These are phyloP conservation scores for Malania oleifera DNA, from an alignment of 164 flowering plant genomes.

Conservation along the genomic window DNA sequence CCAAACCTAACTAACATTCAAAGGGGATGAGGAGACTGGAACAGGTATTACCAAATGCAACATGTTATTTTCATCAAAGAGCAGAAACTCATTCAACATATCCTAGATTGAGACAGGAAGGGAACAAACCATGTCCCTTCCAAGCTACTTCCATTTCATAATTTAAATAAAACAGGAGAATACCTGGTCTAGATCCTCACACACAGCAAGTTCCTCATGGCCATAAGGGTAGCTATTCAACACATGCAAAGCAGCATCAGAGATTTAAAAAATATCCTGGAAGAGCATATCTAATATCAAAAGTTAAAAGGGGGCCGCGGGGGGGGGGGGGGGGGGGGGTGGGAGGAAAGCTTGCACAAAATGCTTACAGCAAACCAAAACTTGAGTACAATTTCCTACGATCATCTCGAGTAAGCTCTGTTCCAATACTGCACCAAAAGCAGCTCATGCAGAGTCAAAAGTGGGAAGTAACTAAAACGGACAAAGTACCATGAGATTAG, in stretches of 20 bases:
- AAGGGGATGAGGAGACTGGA: too few relatives aligned
- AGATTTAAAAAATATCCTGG: slow-evolving; percentile 3
- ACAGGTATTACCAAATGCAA: too few relatives aligned
- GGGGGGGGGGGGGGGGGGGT: too few relatives aligned
- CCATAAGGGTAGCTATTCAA: slow-evolving; percentile 82
- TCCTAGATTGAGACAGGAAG: too few relatives aligned
- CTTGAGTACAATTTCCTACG: slow-evolving; percentile 89
- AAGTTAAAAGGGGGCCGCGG: slow-evolving; percentile 2
- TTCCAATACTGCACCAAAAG: slow-evolving; percentile 70
- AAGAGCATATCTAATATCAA: background rate
- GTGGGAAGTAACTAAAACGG: background rate
- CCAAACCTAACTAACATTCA: too few relatives aligned
- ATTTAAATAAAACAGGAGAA: too few relatives aligned
- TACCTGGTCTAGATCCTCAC: slow-evolving; percentile 99
- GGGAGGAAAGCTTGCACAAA: slow-evolving; percentile 4
- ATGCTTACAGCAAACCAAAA: slow-evolving; percentile 88
- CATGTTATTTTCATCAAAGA: too few relatives aligned
- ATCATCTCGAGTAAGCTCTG: slow-evolving; percentile 96
- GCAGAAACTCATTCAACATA: too few relatives aligned
- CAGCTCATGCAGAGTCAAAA: background rate
- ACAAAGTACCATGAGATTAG: background rate
- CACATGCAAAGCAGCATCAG: slow-evolving; percentile 9
- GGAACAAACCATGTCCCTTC: too few relatives aligned
- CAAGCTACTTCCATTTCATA: too few relatives aligned
- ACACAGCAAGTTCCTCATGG: slow-evolving; percentile 95